These are phyloP conservation scores for Thuja plicata DNA, from an alignment of 83 land plant species.

Conservation along the genomic window DNA sequence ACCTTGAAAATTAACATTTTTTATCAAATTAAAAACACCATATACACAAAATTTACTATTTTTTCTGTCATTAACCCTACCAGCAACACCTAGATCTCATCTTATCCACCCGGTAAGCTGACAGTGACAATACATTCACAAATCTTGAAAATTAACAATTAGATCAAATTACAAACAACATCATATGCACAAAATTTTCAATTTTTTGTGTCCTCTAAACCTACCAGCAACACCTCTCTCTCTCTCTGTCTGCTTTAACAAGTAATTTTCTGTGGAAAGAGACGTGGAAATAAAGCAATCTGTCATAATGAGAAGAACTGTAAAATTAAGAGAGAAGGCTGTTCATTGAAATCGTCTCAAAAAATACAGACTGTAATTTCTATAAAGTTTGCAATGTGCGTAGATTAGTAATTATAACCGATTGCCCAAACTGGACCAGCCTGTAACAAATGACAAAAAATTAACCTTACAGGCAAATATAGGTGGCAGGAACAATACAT, in stretches of 20 bases:
- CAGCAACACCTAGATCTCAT: background rate
- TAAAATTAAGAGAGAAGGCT: background rate
- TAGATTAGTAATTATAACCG: background rate
- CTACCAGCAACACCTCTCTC: background rate
- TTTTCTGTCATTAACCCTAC: background rate
- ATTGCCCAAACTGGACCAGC: background rate
- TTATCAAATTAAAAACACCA: background rate
- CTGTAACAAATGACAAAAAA: background rate
- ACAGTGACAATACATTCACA: no score
- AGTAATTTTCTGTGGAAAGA: background rate
- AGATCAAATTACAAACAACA: background rate
- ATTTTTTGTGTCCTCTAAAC: background rate
- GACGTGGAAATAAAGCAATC: background rate
- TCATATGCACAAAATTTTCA: background rate
- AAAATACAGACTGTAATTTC: background rate
- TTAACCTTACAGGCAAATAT: background rate
- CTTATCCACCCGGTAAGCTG: background rate
- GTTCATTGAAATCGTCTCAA: background rate
- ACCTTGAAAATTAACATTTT: background rate
- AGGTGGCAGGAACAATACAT: background rate
- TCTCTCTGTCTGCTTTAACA: no score
- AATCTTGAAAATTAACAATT: no score
- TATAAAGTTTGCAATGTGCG: background rate
- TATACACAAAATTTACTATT: background rate
- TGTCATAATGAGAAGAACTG: no score